Percentiles rank a stretch among this genome's conserved stretches.
phyloP scores from a whole-genome alignment of 1,139 yeast genomes.

The Saccharomyces uvarum region DNA sequence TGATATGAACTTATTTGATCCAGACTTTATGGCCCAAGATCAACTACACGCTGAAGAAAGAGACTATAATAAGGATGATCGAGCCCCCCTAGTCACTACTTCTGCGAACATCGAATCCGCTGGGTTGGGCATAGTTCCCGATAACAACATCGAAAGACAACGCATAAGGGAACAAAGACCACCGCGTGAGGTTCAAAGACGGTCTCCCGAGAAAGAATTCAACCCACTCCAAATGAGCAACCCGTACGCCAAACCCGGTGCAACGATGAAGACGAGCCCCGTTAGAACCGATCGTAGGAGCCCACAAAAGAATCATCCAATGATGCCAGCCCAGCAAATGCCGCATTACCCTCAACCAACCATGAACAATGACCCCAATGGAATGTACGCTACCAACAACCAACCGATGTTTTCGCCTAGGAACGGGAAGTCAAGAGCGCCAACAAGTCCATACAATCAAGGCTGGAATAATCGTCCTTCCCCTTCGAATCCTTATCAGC shows the following conservation, averaged over 20 bases:
- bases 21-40: slow-evolving; percentile 29
- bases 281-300: neutral
- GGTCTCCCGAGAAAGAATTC: neutral
- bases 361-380: neutral
- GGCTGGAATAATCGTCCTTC: neutral
- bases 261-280: neutral
- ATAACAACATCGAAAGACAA: slow-evolving; percentile 2
- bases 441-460: slow-evolving; percentile 2
- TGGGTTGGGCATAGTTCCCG: neutral
- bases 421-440: neutral
- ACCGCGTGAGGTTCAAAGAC: neutral
- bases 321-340: neutral
- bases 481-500: neutral
- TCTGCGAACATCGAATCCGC: neutral
- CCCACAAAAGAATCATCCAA: neutral
- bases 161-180: neutral
- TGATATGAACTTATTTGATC: slow-evolving; percentile 27
- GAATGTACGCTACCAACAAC: neutral
- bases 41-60: slow-evolving; percentile 20
- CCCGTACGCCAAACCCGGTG: neutral
- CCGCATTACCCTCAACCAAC: neutral
- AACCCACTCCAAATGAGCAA: neutral
- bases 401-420: neutral
- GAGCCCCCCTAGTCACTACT: neutral
- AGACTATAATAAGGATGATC: slow-evolving; percentile 11